phyloP scores from a whole-genome alignment of 768 basidiomycete genomes.

The Suillus luteus region DNA sequence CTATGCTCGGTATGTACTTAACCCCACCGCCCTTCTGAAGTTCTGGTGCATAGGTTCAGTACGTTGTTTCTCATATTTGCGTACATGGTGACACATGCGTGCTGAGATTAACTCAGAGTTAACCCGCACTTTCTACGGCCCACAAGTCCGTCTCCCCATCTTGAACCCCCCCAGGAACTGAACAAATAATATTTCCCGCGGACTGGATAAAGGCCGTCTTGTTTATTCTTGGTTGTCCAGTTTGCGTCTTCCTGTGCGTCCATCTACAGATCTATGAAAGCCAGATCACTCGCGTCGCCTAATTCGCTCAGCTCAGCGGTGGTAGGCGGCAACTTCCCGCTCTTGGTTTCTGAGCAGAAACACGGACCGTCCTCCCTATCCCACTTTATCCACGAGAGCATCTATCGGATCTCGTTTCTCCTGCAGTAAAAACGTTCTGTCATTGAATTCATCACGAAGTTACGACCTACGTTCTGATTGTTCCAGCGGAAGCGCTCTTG shows the following conservation, averaged over 20 bases:
- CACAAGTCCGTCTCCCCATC: neutral
- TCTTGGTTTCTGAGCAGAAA: neutral
- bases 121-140: neutral
- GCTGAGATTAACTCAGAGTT: too few species aligned
- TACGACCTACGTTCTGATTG: neutral
- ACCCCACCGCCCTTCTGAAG: neutral
- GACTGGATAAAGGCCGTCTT: neutral
- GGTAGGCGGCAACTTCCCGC: neutral
- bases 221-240: neutral
- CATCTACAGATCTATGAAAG: slow-evolving; percentile 3
- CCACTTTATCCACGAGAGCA: slow-evolving; percentile 1
- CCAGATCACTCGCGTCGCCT: neutral
- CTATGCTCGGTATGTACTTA: slow-evolving; percentile 1
- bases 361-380: neutral
- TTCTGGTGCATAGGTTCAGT: neutral
- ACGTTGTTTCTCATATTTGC: neutral
- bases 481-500: neutral
- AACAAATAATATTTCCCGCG: neutral
- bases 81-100: neutral
- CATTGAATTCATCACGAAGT: neutral
- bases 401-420: too few species aligned
- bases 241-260: neutral
- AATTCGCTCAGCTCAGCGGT: neutral
- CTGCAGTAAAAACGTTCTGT: neutral
- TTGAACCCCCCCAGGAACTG: neutral